Base-by-base conservation (phyloP, 1,139 yeast species). In the Spencermartinsiella ligniputridi region DNA sequence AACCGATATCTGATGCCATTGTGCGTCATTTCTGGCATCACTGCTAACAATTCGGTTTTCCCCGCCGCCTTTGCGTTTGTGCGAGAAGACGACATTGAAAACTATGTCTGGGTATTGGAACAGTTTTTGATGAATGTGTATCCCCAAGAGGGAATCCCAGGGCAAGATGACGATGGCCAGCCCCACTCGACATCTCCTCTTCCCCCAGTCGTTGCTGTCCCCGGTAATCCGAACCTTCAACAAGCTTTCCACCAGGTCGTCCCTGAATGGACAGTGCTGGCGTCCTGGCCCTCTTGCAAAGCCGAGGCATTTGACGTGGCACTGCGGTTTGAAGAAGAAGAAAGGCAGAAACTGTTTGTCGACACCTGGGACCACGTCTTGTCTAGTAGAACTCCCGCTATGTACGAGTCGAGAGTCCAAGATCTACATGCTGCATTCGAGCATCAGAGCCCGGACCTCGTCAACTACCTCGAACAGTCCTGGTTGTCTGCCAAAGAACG, bases 61-160 rank as follows among this genome's bases (percentile, higher is more conserved):
- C 32, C 32, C n/a, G 32, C 32, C 15, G 32, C 32, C 5, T 27
- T 27, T 27, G 32, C 32, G 32, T 27, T 27, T 27, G 32, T 27
- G 13, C 8, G 32, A 5, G 15, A n/a, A 5, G 32, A 27, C 15
- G 32, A 27, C 32, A 6, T 27, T 4, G 32, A 27, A 6, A 27
- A 27, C 32, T 27, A 11, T 27, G 8, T 15, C 13, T 27, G 32
- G 32, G 32, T 27, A 9, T 15, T 27, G 32, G 32, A 27, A n/a
- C 32, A 27, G 15, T 27, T 27, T 27, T 5, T 27, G 8, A 6
- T n/a, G 12, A 5, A 8, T 5, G 32, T n/a, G 5, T 27, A 27
- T 27, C 32, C 32, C 15, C 32, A 27, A 27, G 32, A 27, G 5
- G 12, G 15, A 6, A 15, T 9, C 32, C 6, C 25, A 6, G 25